Base-by-base conservation (phyloP, 331 rosid genomes). In the Rhamnella rubrinervis region DNA sequence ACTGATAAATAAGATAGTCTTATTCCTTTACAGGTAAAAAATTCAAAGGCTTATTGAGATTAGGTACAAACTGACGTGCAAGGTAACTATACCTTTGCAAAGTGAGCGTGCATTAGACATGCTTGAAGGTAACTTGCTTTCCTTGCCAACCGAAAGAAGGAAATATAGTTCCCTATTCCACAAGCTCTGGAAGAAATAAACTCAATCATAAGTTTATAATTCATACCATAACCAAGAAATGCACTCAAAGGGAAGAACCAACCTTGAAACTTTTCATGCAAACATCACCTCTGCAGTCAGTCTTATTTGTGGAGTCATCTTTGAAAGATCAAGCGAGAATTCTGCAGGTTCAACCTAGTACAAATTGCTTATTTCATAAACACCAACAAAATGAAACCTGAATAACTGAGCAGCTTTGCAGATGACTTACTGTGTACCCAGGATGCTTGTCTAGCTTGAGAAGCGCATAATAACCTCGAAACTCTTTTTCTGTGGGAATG, bases 371-470 rank as follows among this genome's bases (percentile, higher is more conserved):
- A 76, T 71, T 84, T 71, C 73, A 68, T 25, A 61, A 66, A 73
- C 61, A 41, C 66, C 46, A 71, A 53, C 21, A 70, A 75, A 79
- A 79, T 60, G 59, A 81, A 77, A 81, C 63, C 52, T 51, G 61
- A 70, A 76, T 58, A 78, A 80, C 67, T 26, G 68, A 66, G 71
- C 57, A 56, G 72, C 69, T 68, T 55, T 14, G 71, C 55, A 72
- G 63, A 70, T 49, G 60, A 79, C 95, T 79, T 86, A 95, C 99
- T 81, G 78, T 91, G 78, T 91, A 89, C 66, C 99, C 99, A 86
- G 99, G 99, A 82, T 95, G 99, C 79, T 91, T 95, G 87, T 95
- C 99, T 83, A 95, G 85, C 82, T 95, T 95, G 77, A 95, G 99
- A 83, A 95, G 99, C 37, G 97, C 99, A 83, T 95, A 95, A 74